Evolutionary conservation across 352 stramenopile species (phyloP), one percentile per base, ranked within the genome.

Genomic region (Aphanomyces invadans): DNA sequence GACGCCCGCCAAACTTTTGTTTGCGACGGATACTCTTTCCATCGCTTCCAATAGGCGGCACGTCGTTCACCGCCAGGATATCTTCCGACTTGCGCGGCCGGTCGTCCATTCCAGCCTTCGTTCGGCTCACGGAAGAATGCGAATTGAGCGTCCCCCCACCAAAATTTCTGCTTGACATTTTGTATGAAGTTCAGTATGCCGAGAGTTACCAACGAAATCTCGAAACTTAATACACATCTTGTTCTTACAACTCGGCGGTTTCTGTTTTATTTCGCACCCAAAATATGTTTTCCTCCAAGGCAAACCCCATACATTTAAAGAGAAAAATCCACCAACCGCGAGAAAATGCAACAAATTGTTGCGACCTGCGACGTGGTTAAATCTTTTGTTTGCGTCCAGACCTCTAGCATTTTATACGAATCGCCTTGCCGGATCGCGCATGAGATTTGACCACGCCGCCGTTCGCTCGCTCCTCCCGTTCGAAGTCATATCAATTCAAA

Each of bases 1-100:
- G 60, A 23, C 60, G 60, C 5, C 60, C 60, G 38, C 60, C 60
- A 48, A 67, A 67, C 60, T 67, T 67, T 38, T 67, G 60, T 33
- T 67, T 57, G 28, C 60, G 60, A 32, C 60, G 60, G 21, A 67
- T 51, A 28, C 60, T 67, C 60, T 67, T 67, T 12, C 60, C 60
- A 38, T 67, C 60, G 45, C 39, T 32, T 21, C 26, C 60, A 28
- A 48, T 25, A 44, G 25, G 17, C 10, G 60, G 39, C 17, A 44
- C 42, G 7, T 32, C 29, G 4, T 56, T 44, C 7, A 52, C 42
- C 3, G 60, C 60, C 12, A 59, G 19, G 42, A 67, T 67, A 28
- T 67, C 60, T 38, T 67, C 60, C 12, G 60, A 67, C 60, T 49
- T 36, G 39, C 60, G 60, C 60, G 44, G 44, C 12, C 44, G 44